phyloP scores from a whole-genome alignment of 805 yeast species.

The Barnettozyma wickerhamii region DNA sequence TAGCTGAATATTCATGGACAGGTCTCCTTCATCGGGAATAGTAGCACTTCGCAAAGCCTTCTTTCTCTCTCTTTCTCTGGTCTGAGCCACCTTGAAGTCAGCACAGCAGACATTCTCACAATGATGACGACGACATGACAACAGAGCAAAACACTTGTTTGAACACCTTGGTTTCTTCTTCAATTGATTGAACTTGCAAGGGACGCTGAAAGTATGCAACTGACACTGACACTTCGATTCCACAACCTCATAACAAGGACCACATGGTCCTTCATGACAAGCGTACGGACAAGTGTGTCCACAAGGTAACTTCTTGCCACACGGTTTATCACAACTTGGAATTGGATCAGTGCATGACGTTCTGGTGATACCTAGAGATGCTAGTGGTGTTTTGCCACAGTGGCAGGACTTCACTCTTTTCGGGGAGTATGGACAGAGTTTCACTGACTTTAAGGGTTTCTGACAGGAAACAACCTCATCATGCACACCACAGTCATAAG shows the following conservation, averaged over 20 bases:
- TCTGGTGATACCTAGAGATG: constrained; percentile 38
- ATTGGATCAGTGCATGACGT: constrained; percentile 68
- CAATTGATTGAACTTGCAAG: constrained; percentile 53
- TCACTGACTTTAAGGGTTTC: constrained; percentile 27
- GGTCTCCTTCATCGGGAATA: constrained; percentile 20
- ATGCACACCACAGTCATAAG: constrained; percentile 57
- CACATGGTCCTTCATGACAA: constrained; percentile 79
- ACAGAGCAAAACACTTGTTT: constrained; percentile 66
- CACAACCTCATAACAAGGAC: constrained; percentile 55
- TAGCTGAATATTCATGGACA: constrained; percentile 35
- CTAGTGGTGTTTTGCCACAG: constrained; percentile 65
- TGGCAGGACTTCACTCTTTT: constrained; percentile 58
- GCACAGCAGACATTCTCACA: constrained; percentile 69
- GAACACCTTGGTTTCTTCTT: constrained; percentile 58
- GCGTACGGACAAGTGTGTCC: constrained; percentile 69
- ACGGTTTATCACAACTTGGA: constrained; percentile 65
- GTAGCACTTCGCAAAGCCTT: constrained; percentile 45
- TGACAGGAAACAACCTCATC: constrained; percentile 51
- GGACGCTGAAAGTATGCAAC: constrained; percentile 48
- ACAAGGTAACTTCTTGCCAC: constrained; percentile 63
- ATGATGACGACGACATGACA: constrained; percentile 78
- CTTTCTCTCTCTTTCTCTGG: constrained; percentile 42
- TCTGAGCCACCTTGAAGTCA: constrained; percentile 54
- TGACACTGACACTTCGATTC: constrained; percentile 62
- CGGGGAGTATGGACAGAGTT: constrained; percentile 63